Base-by-base conservation (phyloP, 2,329 filamentous ascomycete species). In the Fusarium setosum region DNA sequence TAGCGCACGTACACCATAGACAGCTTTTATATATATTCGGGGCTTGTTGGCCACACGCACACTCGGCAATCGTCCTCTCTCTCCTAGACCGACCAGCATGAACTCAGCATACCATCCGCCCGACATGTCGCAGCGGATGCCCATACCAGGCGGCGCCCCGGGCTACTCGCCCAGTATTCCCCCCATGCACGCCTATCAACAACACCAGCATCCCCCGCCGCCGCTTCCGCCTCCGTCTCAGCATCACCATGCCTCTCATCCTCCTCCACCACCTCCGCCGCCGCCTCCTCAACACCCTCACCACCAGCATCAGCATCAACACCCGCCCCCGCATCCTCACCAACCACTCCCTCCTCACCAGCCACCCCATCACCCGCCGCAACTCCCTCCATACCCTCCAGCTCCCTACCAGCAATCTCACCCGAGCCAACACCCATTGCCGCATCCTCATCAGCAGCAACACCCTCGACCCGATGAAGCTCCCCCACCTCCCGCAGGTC, bases 51-150 rank as follows among this genome's bases (percentile, higher is more conserved):
- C 23, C 18, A 17, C 40, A 31, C 18, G 20, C 9, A 17, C 34
- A 24, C 24, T 40, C 38, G 24, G 18, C 23, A 57, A 24, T 37
- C 31, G 7, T 37, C 29, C 34, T 18, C 29, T 15, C 37, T 34
- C 37, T n/a, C 24, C 18, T 29, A 24, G 31, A 41, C 21, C 52
- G 20, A 54, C 41, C 31, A 49, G 47, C 61, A 77, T 77, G 75
- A 76, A 75, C 58, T 72, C 72, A 29, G 58, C 68, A 61, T 77
- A 76, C 57, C 71, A 69, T 42, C 71, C 63, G 34, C 59, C 74
- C 51, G 71, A 76, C 53, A 72, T 74, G 71, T 69, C 74, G 40
- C 76, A 77, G 67, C 74, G 72, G 51, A 67, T 74, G 58, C 71
- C 75, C 45, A 55, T 74, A 51, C 55, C 70, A 20, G 63, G 64